Conservation (phyloP, 2,329 filamentous ascomycete genomes). For the Stromatinia cepivora region DNA sequence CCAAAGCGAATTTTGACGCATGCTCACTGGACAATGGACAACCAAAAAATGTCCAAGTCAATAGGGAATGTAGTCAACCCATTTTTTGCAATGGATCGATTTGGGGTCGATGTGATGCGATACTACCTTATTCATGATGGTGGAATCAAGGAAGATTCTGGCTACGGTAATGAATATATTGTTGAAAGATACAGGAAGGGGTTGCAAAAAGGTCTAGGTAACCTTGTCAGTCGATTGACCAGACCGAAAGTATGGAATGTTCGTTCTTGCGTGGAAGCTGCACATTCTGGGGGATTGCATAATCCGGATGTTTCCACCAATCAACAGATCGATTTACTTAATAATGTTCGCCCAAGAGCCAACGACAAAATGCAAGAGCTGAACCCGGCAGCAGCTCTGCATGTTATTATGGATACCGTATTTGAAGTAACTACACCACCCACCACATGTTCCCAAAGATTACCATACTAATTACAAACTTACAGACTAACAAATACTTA, state of each 20-base stretch:
- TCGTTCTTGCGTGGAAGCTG: slow-evolving; percentile 47
- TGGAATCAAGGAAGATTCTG: slow-evolving; percentile 72
- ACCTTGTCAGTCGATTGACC: slow-evolving; percentile 71
- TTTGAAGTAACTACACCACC: slow-evolving; percentile 50
- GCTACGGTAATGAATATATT: slow-evolving; percentile 80
- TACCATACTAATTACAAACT: not conserved
- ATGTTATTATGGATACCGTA: slow-evolving; percentile 62
- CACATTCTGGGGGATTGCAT: slow-evolving; percentile 30
- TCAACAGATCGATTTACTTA: slow-evolving; percentile 46
- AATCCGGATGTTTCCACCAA: slow-evolving; percentile 27
- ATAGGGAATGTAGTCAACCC: slow-evolving; percentile 94
- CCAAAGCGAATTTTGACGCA: slow-evolving; percentile 83
- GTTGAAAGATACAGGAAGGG: slow-evolving; percentile 76
- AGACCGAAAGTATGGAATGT: slow-evolving; percentile 70
- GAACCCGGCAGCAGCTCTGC: slow-evolving; percentile 65
- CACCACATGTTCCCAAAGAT: not conserved
- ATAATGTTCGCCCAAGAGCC: slow-evolving; percentile 46
- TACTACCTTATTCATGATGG: slow-evolving; percentile 86
- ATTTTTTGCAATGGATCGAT: slow-evolving; percentile 85
- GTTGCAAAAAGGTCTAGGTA: slow-evolving; percentile 76
- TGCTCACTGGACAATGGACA: slow-evolving; percentile 91
- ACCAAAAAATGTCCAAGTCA: slow-evolving; percentile 95
- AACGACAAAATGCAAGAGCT: slow-evolving; percentile 60
- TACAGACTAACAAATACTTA: slow-evolving; percentile 67
- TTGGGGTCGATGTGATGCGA: slow-evolving; percentile 82